A percentile compares a stretch with the other conserved stretches of the same genome.
These are phyloP conservation scores for Nematodospora anomalae DNA, from an alignment of 1,139 yeast genomes.

Conservation along the genomic window DNA sequence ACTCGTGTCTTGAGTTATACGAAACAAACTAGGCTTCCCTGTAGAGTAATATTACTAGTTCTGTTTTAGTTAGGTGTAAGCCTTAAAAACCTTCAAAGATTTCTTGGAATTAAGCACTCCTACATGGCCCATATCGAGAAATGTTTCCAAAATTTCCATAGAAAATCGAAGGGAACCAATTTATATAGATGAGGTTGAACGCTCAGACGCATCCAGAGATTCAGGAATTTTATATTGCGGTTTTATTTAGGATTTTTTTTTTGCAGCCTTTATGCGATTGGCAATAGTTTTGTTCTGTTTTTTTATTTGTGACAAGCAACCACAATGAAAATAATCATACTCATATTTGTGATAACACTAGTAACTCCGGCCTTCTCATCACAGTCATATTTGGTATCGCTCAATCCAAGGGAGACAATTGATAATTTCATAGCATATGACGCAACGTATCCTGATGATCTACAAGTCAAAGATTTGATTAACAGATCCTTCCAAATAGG, in stretches of 20 bases:
- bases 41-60: no score
- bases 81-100: no score
- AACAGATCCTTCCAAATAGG: conserved; percentile 55
- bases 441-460: conserved; percentile 26
- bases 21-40: no score
- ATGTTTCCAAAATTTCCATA: no score
- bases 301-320: neutral
- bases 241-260: neutral
- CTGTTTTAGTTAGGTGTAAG: no score
- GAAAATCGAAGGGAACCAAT: no score
- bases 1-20: no score
- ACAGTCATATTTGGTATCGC: conserved; percentile 23
- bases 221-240: no score
- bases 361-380: conserved; percentile 1
- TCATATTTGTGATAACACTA: neutral
- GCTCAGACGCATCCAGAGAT: no score
- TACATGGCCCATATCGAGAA: no score
- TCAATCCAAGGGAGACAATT: conserved; percentile 29
- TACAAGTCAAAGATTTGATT: conserved; percentile 44
- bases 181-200: no score
- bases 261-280: conserved; percentile 3
- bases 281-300: neutral
- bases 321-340: neutral
- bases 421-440: conserved; percentile 44
- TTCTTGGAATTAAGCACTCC: no score